Percentiles rank a stretch among this genome's conserved stretches.
phyloP scores from a whole-genome alignment of 371 early-diverging fungal genomes.

The Apophysomyces variabilis region DNA sequence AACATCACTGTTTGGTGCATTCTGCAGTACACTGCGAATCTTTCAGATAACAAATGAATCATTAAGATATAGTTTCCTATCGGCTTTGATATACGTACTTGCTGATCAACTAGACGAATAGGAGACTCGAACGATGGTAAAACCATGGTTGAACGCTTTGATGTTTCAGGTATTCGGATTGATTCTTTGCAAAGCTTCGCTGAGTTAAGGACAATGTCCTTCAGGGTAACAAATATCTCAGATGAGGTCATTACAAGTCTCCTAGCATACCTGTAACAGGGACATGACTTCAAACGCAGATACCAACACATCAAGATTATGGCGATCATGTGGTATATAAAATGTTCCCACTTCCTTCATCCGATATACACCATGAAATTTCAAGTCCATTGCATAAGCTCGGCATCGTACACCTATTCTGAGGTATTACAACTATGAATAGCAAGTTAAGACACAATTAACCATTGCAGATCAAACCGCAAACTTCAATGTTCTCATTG shows the following conservation, averaged over 20 bases:
- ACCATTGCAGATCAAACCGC: constrained; percentile 16
- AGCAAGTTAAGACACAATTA: neutral
- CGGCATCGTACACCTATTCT: neutral
- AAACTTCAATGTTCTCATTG: neutral
- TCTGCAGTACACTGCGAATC: neutral
- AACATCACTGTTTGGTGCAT: neutral
- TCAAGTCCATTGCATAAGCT: constrained; percentile 12
- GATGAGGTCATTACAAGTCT: neutral
- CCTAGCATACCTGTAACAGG: neutral
- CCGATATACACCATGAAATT: constrained; percentile 14
- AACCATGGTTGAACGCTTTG: constrained; percentile 7
- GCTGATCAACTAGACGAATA: constrained; percentile 1
- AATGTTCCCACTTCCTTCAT: neutral
- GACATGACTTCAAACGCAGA: neutral
- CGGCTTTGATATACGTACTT: neutral
- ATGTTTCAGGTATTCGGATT: neutral
- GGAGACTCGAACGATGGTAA: constrained; percentile 3
- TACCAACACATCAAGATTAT: no score
- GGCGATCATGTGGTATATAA: no score
- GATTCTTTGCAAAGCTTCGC: constrained; percentile 8
- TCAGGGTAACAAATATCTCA: neutral
- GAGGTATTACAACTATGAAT: neutral
- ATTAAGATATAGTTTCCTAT: neutral
- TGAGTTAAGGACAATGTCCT: neutral
- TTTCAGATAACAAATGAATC: neutral